phyloP scores from a whole-genome alignment of 495 filamentous ascomycete species.

The Pseudevernia furfuracea region DNA sequence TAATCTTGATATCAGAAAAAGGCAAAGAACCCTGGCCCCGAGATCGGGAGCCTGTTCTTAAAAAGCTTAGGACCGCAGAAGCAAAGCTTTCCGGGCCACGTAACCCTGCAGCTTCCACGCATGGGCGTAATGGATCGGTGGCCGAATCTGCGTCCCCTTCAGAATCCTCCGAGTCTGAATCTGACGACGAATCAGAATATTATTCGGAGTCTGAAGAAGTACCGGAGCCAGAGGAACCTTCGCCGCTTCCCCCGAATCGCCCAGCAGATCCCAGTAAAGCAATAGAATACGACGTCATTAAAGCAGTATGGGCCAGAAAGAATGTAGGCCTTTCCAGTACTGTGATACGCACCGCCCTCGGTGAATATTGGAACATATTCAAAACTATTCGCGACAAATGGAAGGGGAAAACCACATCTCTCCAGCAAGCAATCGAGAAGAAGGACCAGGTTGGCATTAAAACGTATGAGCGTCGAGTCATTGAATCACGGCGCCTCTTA shows the following conservation, averaged over 20 bases:
- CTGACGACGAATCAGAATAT: conserved; percentile 47
- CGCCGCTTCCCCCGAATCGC: conserved; percentile 44
- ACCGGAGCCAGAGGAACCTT: conserved; percentile 38
- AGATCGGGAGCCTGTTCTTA: conserved; percentile 25
- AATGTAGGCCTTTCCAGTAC: conserved; percentile 30
- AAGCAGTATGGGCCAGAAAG: conserved; percentile 58
- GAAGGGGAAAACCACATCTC: conserved; percentile 50
- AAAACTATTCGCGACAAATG: conserved; percentile 55
- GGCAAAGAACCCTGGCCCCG: conserved; percentile 25
- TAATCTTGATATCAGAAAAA: conserved; percentile 23
- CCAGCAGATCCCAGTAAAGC: conserved; percentile 48
- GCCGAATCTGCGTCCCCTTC: conserved; percentile 19
- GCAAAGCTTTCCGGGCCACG: conserved; percentile 19
- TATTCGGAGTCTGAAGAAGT: conserved; percentile 43
- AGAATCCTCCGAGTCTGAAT: conserved; percentile 32
- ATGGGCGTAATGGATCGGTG: conserved; percentile 8
- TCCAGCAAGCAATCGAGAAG: conserved; percentile 50
- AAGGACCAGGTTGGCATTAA: conserved; percentile 37
- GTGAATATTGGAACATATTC: conserved; percentile 55
- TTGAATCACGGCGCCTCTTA: conserved; percentile 51
- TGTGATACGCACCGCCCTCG: conserved; percentile 37
- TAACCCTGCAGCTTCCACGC: conserved; percentile 14
- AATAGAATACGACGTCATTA: conserved; percentile 54
- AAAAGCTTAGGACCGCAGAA: conserved; percentile 24
- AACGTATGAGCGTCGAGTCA: conserved; percentile 41